phyloP scores from a whole-genome alignment of 495 filamentous ascomycete genomes.

The Aspergillus heteromorphus region DNA sequence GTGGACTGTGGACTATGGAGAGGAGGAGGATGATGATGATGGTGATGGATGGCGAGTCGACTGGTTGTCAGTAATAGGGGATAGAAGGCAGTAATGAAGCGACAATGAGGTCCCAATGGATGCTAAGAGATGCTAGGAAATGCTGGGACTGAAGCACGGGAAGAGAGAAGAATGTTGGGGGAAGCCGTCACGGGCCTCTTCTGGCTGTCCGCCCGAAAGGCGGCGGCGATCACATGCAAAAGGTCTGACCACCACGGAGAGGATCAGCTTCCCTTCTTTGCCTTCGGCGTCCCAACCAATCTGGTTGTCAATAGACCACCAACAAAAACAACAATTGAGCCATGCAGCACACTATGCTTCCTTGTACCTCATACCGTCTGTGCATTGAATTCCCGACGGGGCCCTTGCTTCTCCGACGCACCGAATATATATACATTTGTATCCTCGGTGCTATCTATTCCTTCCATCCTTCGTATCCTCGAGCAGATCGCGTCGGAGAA shows the following conservation, averaged over 20 bases:
- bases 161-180: neutral
- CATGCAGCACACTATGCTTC: too few species aligned
- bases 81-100: neutral
- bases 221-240: slow-evolving; percentile 1
- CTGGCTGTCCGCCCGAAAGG: neutral
- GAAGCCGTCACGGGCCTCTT: neutral
- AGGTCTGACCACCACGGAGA: too few species aligned
- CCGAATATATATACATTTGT: neutral
- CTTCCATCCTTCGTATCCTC: too few species aligned
- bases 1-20: too few species aligned
- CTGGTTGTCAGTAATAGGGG: neutral
- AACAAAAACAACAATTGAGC: too few species aligned
- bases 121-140: too few species aligned
- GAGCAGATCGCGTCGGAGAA: neutral
- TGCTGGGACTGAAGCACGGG: neutral
- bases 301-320: too few species aligned
- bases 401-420: neutral
- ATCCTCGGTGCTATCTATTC: too few species aligned
- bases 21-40: too few species aligned
- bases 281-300: too few species aligned
- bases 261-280: too few species aligned
- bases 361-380: too few species aligned
- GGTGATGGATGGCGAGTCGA: neutral
- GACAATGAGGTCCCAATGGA: neutral
- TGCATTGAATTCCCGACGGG: neutral